Evolutionary conservation across 345 rosid species (phyloP).

Genomic region (Arabis alpina): DNA sequence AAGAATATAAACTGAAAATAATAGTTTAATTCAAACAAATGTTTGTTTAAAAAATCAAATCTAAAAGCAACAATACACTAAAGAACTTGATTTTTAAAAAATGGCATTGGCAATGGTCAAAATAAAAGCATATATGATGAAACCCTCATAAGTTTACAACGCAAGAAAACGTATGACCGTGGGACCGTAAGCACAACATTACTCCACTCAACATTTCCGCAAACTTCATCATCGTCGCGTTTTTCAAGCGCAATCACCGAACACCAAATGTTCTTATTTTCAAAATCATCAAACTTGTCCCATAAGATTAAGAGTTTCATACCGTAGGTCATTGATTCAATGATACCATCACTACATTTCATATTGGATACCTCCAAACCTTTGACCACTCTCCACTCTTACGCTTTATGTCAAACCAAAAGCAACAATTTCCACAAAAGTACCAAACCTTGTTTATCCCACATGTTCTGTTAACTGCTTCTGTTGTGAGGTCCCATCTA

Average conservation of each 20-base stretch:
- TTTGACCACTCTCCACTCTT: neutral
- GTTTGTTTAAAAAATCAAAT: too few relatives aligned
- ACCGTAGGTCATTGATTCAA: neutral
- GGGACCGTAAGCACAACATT: constrained; percentile 6
- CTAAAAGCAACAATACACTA: too few relatives aligned
- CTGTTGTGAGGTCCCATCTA: neutral
- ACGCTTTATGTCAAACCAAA: neutral
- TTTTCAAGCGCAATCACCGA: neutral
- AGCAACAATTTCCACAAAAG: neutral
- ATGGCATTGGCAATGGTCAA: too few relatives aligned
- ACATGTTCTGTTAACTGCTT: neutral
- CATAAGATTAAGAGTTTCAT: constrained; percentile 5
- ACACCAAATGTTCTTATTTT: neutral
- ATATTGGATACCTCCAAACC: neutral
- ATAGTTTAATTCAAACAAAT: too few relatives aligned
- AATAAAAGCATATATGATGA: neutral
- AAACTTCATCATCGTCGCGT: neutral
- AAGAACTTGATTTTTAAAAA: too few relatives aligned
- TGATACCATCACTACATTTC: too few relatives aligned
- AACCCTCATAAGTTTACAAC: neutral
- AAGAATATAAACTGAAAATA: too few relatives aligned
- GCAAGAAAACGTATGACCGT: neutral
- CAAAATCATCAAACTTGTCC: neutral
- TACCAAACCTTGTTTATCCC: neutral
- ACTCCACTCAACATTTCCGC: neutral